These are phyloP conservation scores for Logfia minima DNA, from an alignment of 129 eudicot species.

Conservation along the genomic window DNA sequence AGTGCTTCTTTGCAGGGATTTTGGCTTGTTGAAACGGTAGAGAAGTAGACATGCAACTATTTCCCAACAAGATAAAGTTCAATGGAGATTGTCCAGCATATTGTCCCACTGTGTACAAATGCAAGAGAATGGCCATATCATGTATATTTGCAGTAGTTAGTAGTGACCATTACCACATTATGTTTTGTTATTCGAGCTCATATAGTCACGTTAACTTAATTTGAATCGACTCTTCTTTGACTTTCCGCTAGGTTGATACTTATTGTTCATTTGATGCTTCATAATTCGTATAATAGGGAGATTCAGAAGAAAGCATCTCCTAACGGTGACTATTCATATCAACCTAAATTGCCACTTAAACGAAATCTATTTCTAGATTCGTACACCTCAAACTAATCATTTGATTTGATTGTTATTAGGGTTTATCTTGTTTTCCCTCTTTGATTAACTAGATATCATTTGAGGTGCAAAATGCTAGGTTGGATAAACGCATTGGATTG, in stretches of 20 bases:
- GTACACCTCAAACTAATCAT: background rate
- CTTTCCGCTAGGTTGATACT: constrained; percentile 38
- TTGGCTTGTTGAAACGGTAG: constrained; percentile 97
- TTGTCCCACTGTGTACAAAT: constrained; percentile 82
- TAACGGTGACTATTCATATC: constrained; percentile 49
- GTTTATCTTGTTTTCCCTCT: background rate
- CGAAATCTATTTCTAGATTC: constrained; percentile 38
- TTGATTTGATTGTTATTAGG: background rate
- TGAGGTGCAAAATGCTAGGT: no score
- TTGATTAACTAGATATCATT: background rate
- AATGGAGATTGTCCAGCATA: constrained; percentile 87
- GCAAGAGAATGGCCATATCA: constrained; percentile 98
- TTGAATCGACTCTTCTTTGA: constrained; percentile 12
- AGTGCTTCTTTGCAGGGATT: constrained; percentile 60
- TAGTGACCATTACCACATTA: background rate
- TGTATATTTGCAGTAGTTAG: constrained; percentile 31
- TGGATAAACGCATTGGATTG: no score
- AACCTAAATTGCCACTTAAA: constrained; percentile 66
- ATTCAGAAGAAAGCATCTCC: constrained; percentile 55
- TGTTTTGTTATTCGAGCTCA: background rate
- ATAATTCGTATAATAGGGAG: constrained; percentile 74
- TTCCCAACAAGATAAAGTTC: constrained; percentile 65
- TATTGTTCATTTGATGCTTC: constrained; percentile 92
- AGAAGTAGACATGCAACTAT: constrained; percentile 76
- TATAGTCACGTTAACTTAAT: no score